Evolutionary conservation across 331 rosid species (phyloP), one percentile per base, ranked within the genome.

Genomic region (Arachis monticola): DNA sequence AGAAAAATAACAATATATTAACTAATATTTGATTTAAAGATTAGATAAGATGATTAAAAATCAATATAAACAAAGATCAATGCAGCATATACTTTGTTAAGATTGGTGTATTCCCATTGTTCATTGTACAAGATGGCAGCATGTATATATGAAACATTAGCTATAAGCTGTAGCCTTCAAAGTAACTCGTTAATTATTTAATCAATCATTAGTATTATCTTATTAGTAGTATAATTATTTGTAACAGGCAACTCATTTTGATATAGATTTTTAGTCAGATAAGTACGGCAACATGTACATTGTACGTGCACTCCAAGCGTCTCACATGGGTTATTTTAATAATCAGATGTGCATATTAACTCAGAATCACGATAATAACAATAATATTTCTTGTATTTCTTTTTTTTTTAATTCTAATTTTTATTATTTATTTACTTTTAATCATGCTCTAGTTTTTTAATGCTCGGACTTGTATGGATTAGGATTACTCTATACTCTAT

Each of bases 301-400:
- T 45, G 69, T 61, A 12, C 73, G 84, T 80, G 77, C 69, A 75
- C 84, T 75, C 77, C 72, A 62, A 74, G 48, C 13, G 1, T 70
- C 35, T 32, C 14, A 53, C 3, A 48, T 0, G 32, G 44, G 40
- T 51, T 14, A 41, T 41, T 52, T 51, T 51, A 0, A 35, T 35
- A 55, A 51, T 14, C 55, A 45, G 32, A 59, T 66, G 10, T 58
- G 38, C 40, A 35, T 2, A 14, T 1, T 47, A 67, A 76, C 64
- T 59, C 55, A 10, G 9, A 11, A 51, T 51, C 10, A 74, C 22
- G 9, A 64, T 12, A 27, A 67, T 44, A 10, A 75, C 12, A 12
- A 35, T 64, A 13, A 27, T 2, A 52, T 53, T 64, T 44, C 41
- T 41, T 13, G 7, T 67, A 38, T 10, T 40, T 59, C 48, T 47